Evolutionary conservation across 768 basidiomycete genomes (phyloP), one percentile per base, ranked within the genome.

Genomic region (Psilocybe sp.): DNA sequence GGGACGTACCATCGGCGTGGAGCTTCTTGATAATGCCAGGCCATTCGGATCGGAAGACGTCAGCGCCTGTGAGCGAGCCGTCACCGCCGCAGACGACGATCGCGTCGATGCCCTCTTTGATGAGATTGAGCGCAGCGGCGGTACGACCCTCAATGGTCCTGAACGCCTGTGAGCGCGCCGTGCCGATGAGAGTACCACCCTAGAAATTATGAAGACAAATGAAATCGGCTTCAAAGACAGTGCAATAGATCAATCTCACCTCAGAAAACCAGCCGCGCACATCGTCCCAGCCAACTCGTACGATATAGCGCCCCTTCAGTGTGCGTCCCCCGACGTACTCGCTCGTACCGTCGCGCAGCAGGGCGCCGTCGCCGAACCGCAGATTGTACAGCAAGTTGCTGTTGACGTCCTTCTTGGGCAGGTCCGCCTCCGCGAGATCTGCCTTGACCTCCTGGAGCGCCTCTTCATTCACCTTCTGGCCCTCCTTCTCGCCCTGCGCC

Each of bases 81-180:
- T 99, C 97, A 62, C 97, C 97, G 48, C 97, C 97, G 60, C 96
- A 98, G 49, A 99, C 94, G 40, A 89, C 92, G 51, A 99, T 79
- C 14, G 95, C 96, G 62, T 98, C 93, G 59, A 99, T 98, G 48
- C 97, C 97, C 68, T 96, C 95, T 60, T 86, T 91, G 70, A 98
- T 85, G 52, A 99, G 77, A 66, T 98, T 98, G 60, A 84, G 71
- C 3, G 92, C 95, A 34, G 93, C 97, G 5, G 81, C 77, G n/a
- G 87, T 73, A 43, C 97, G 87, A 5, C 97, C 97, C 69, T 95
- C 94, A 31, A 70, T 67, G 1, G 89, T 93, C 50, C 95, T 82
- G 72, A 98, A 98, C 33, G 82, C 71, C 36, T 78, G 78, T 1
- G 87, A 94, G 10, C 93, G 85, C 14, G 92, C 94, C 3, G 93